Conservation (phyloP, 208 protist genomes). For the Leishmania martiniquensis region DNA sequence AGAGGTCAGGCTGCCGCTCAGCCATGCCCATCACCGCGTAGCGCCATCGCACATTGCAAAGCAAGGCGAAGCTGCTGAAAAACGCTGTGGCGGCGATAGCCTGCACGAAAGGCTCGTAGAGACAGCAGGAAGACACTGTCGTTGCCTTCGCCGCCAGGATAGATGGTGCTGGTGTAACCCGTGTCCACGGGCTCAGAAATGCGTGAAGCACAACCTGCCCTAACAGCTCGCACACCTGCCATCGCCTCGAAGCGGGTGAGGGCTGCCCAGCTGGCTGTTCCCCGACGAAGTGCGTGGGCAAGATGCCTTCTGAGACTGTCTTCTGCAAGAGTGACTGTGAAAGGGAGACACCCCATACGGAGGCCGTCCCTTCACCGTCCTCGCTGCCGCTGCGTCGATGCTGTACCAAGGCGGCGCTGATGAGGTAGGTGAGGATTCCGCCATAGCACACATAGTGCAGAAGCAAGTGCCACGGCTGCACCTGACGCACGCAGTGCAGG, state of each 20-base stretch:
- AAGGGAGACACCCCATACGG: not conserved
- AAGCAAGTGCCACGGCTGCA: slow-evolving; percentile 26
- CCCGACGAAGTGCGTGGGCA: not conserved
- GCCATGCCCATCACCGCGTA: slow-evolving; percentile 13
- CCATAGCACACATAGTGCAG: slow-evolving; percentile 24
- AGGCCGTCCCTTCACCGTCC: not conserved
- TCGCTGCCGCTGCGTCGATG: not conserved
- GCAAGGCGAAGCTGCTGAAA: slow-evolving; percentile 24
- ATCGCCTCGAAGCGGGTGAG: not conserved
- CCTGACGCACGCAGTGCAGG: slow-evolving; percentile 24
- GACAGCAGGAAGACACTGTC: not conserved
- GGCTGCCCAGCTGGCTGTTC: not conserved
- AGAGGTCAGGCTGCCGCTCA: slow-evolving; percentile 9
- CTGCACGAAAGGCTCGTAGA: slow-evolving; percentile 12
- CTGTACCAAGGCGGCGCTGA: not conserved
- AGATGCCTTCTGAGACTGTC: not conserved
- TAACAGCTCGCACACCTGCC: not conserved
- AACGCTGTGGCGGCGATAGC: slow-evolving; percentile 23
- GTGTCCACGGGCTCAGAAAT: slow-evolving; percentile 17
- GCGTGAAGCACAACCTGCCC: not conserved
- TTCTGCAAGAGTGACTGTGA: not conserved
- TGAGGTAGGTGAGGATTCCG: slow-evolving; percentile 22
- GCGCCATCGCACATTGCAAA: slow-evolving; percentile 25
- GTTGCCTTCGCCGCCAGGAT: not conserved
- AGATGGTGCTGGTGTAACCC: not conserved